These are phyloP conservation scores for Trichomonas tenax DNA, from an alignment of 208 protist species.

Conservation along the genomic window DNA sequence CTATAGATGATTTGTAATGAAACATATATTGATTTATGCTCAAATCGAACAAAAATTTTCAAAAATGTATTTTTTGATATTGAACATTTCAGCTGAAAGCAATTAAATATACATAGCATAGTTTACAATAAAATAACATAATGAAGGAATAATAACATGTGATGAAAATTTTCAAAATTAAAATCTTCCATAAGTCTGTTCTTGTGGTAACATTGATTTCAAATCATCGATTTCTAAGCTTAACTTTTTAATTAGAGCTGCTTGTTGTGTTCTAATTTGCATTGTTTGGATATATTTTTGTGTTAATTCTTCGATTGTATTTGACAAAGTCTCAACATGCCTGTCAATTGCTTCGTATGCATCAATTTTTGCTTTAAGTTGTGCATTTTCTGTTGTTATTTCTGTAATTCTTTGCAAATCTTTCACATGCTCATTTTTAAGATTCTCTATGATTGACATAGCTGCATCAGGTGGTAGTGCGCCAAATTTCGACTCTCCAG, in stretches of 20 bases:
- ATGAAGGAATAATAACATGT: not conserved
- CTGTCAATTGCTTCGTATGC: not conserved
- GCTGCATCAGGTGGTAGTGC: not conserved
- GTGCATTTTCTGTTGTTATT: not conserved
- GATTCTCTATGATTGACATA: not conserved
- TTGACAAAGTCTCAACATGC: not conserved
- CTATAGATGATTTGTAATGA: too few species aligned
- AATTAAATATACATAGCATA: too few species aligned
- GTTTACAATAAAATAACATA: too few species aligned
- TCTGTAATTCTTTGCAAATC: not conserved
- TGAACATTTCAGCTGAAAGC: too few species aligned
- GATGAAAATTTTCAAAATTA: not conserved
- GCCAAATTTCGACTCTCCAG: not conserved
- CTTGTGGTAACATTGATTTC: not conserved
- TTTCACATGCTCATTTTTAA: not conserved
- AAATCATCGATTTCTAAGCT: not conserved
- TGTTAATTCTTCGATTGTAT: not conserved
- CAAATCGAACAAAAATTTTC: too few species aligned
- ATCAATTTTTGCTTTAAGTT: not conserved
- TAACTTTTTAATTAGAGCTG: not conserved
- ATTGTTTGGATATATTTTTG: not conserved
- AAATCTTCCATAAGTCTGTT: not conserved
- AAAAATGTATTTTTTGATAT: too few species aligned
- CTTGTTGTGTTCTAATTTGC: not conserved
- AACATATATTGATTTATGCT: too few species aligned